These are phyloP conservation scores for Leccinum barrowsii DNA, from an alignment of 768 basidiomycete species.

Conservation along the genomic window DNA sequence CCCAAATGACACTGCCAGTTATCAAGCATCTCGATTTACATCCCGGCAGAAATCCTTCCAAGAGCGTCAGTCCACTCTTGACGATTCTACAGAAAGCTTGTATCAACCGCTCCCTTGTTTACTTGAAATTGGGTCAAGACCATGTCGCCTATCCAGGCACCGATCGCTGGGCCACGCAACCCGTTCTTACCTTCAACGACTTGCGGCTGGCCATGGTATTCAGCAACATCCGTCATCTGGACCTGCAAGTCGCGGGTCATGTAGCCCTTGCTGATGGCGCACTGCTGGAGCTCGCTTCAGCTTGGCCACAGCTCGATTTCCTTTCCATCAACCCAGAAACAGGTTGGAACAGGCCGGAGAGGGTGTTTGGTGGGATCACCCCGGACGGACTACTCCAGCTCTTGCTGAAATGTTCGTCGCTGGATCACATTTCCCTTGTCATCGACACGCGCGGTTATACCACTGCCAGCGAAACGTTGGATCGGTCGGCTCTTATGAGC, in stretches of 20 bases:
- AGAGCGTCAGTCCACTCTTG: too few species aligned
- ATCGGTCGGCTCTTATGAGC: background rate
- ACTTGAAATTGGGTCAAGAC: too few species aligned
- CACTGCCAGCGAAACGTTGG: background rate
- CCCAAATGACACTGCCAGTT: too few species aligned
- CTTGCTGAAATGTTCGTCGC: background rate
- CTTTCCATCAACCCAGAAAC: background rate
- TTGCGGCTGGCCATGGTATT: background rate
- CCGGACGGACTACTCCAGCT: background rate
- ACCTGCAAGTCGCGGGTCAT: background rate
- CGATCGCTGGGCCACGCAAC: too few species aligned
- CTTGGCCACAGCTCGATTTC: background rate
- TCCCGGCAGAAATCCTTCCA: too few species aligned
- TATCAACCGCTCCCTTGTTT: too few species aligned
- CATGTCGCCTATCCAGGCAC: too few species aligned
- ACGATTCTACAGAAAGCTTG: too few species aligned
- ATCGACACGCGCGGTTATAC: background rate
- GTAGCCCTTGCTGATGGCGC: background rate
- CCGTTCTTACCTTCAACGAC: too few species aligned
- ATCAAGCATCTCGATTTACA: too few species aligned
- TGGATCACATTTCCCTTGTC: background rate
- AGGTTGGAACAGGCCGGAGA: background rate
- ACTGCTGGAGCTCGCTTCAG: background rate
- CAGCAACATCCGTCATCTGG: background rate
- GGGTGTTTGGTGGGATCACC: background rate